Percentiles rank a stretch among this genome's conserved stretches.
phyloP scores from a whole-genome alignment of 345 rosid genomes.

The Syzygium oleosum region DNA sequence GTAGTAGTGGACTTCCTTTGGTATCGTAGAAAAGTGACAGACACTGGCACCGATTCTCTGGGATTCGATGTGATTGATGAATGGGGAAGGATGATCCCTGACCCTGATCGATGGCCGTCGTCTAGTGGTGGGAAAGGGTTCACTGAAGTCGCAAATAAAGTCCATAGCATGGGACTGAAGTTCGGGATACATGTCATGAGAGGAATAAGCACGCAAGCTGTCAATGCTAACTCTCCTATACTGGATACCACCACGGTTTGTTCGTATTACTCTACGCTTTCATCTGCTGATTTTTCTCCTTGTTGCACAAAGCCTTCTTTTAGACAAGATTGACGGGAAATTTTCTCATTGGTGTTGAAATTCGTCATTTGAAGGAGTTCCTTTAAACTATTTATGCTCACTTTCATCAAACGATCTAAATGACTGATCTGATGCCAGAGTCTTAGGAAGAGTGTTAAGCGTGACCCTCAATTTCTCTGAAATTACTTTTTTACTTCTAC shows the following conservation, averaged over 20 bases:
- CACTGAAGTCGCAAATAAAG: slow-evolving; percentile 58
- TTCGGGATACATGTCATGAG: slow-evolving; percentile 95
- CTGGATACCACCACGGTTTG: slow-evolving; percentile 48
- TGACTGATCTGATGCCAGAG: background rate
- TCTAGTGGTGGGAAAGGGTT: slow-evolving; percentile 71
- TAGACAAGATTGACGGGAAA: background rate
- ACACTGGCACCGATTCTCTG: slow-evolving; percentile 49
- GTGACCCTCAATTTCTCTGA: background rate
- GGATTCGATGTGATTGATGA: slow-evolving; percentile 86
- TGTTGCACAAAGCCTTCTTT: background rate
- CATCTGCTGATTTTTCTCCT: too few species aligned
- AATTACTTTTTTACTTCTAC: background rate
- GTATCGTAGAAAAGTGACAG: slow-evolving; percentile 71
- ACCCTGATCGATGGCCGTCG: slow-evolving; percentile 82
- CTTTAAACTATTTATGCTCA: background rate
- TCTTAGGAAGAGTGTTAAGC: background rate
- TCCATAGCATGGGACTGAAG: slow-evolving; percentile 78
- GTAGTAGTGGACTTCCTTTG: slow-evolving; percentile 95
- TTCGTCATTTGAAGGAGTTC: background rate
- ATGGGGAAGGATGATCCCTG: slow-evolving; percentile 92
- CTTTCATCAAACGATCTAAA: background rate
- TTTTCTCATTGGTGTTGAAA: background rate
- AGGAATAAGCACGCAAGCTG: slow-evolving; percentile 88
- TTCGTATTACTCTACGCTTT: background rate
- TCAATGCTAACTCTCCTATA: slow-evolving; percentile 63